These are phyloP conservation scores for Bodo saltans DNA, from an alignment of 78 protist species.

Conservation along the genomic window DNA sequence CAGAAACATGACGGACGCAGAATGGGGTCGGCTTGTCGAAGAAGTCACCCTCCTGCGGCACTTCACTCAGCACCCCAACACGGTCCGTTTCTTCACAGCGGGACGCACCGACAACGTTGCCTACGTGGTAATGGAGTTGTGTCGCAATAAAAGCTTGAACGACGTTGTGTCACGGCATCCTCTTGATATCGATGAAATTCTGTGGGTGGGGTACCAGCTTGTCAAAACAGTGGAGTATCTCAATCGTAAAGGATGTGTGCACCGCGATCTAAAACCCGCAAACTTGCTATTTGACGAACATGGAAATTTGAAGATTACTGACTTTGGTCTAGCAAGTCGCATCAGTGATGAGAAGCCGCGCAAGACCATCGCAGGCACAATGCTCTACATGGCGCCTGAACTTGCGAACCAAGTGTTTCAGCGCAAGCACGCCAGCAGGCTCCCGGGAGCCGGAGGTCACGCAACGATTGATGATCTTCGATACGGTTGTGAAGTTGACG, in stretches of 20 bases:
- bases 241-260: not conserved
- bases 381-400: not conserved
- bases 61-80: not conserved
- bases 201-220: not conserved
- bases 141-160: not conserved
- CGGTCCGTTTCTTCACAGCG: not conserved
- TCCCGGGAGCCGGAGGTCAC: not conserved
- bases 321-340: constrained; percentile 8
- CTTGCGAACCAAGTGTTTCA: not conserved
- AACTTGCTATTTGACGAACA: constrained; percentile 2
- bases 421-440: no score
- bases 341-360: not conserved
- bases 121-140: not conserved
- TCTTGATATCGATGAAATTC: not conserved
- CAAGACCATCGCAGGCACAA: not conserved
- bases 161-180: not conserved
- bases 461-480: not conserved
- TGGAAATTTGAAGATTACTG: constrained; percentile 3
- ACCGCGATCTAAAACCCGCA: constrained; percentile 50
- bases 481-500: constrained; percentile 26
- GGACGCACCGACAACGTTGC: not conserved
- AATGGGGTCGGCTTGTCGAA: not conserved
- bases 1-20: not conserved
- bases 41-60: not conserved
- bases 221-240: not conserved